phyloP scores from a whole-genome alignment of 129 eudicot genomes.

The Arctium minus region DNA sequence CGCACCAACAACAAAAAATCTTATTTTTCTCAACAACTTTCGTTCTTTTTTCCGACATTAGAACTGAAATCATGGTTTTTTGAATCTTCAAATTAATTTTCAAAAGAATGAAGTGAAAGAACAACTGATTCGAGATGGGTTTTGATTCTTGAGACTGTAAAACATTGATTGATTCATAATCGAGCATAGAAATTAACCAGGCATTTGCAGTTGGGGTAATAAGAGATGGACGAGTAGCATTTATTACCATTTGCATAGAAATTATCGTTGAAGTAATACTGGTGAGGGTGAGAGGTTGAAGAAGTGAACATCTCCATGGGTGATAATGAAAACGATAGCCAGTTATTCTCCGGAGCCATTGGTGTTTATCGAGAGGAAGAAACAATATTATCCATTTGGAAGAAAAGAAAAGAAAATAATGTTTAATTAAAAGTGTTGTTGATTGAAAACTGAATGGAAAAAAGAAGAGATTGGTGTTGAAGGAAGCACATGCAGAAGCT shows the following conservation, averaged over 20 bases:
- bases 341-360: conserved; percentile 76
- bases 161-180: background rate
- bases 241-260: conserved; percentile 59
- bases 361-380: background rate
- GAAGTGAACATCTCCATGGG: conserved; percentile 67
- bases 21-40: conserved; percentile 20
- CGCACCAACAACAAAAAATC: background rate
- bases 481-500: conserved; percentile 36
- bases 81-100: background rate
- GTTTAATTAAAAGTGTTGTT: background rate
- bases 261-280: conserved; percentile 58
- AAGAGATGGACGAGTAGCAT: background rate
- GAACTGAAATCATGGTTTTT: conserved; percentile 29
- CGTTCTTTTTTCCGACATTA: conserved; percentile 34
- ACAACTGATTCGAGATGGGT: background rate
- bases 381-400: background rate
- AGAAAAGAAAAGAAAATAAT: background rate
- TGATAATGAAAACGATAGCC: conserved; percentile 65
- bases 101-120: background rate
- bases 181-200: background rate
- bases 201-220: background rate
- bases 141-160: background rate
- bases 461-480: background rate
- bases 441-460: background rate
- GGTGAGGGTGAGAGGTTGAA: conserved; percentile 45